These are phyloP conservation scores for Cystobasidiaceae sp. DNA, from an alignment of 1,284 basidiomycete genomes.

Conservation along the genomic window DNA sequence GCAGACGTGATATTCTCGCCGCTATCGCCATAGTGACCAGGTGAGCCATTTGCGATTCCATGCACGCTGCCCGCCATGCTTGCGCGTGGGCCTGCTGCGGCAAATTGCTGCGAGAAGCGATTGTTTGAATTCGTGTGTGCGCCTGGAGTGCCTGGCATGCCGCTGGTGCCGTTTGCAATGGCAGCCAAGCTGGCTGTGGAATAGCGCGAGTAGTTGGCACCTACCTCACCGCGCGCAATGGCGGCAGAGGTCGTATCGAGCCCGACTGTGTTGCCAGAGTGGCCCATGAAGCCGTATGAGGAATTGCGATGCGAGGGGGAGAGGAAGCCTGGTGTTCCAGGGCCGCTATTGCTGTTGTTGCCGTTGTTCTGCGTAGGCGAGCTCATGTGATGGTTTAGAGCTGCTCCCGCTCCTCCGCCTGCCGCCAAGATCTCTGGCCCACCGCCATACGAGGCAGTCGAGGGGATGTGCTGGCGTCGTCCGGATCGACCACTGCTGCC, in stretches of 20 bases:
- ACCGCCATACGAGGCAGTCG: neutral
- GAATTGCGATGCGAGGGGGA: slow-evolving; percentile 17
- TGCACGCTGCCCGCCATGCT: slow-evolving; percentile 13
- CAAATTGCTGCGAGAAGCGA: too few species aligned
- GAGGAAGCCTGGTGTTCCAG: neutral
- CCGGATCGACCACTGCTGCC: too few species aligned
- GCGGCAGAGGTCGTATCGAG: slow-evolving; percentile 30
- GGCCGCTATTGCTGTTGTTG: too few species aligned
- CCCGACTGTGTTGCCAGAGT: slow-evolving; percentile 27
- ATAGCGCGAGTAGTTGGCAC: slow-evolving; percentile 27
- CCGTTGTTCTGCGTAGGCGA: neutral
- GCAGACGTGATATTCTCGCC: neutral
- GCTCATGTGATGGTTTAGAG: neutral
- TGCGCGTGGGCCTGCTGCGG: neutral
- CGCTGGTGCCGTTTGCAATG: slow-evolving; percentile 4
- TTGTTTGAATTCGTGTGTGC: slow-evolving; percentile 2
- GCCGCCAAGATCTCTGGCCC: too few species aligned
- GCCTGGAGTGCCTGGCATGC: neutral
- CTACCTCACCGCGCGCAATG: slow-evolving; percentile 26
- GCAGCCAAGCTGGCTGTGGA: slow-evolving; percentile 25
- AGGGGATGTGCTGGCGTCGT: neutral
- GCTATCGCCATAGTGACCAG: neutral
- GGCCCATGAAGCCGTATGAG: slow-evolving; percentile 16
- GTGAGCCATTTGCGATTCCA: neutral
- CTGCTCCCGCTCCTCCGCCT: neutral